Conservation (phyloP, 2,329 filamentous ascomycete genomes). For the Xylaria sp. region DNA sequence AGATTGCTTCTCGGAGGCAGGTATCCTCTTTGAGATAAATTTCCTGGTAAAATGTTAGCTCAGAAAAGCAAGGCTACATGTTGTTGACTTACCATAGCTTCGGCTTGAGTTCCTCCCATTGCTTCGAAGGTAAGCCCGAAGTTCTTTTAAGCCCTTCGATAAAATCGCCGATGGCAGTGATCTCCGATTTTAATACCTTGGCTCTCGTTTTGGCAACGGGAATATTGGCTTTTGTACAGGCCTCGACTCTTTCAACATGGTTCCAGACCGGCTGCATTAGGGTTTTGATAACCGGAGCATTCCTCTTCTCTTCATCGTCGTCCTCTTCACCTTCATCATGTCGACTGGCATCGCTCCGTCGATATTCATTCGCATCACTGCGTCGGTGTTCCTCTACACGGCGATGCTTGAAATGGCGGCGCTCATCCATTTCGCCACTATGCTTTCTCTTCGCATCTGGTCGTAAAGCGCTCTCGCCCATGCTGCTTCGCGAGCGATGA, state of each 20-base stretch:
- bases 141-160: conserved; percentile 50
- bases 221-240: conserved; percentile 51
- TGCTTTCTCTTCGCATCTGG: conserved; percentile 72
- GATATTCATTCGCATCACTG: conserved; percentile 49
- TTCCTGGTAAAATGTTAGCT: conserved; percentile 45
- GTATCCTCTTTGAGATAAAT: conserved; percentile 52
- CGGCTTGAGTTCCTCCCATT: conserved; percentile 51
- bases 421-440: conserved; percentile 63
- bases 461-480: conserved; percentile 63
- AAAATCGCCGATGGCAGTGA: conserved; percentile 52
- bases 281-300: conserved; percentile 49
- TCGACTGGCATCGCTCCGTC: conserved; percentile 51
- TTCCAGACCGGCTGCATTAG: conserved; percentile 52
- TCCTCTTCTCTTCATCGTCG: conserved; percentile 54
- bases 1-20: conserved; percentile 48
- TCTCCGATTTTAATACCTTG: conserved; percentile 50
- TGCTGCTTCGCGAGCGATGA: conserved; percentile 62
- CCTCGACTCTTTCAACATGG: conserved; percentile 48
- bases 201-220: conserved; percentile 50
- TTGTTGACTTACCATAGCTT: conserved; percentile 50
- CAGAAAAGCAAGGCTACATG: conserved; percentile 11
- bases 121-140: conserved; percentile 45
- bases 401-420: conserved; percentile 60
- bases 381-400: conserved; percentile 59
- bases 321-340: conserved; percentile 53